Evolutionary conservation across 1,284 basidiomycete species (phyloP).

Genomic region (Trichosporon sp.): DNA sequence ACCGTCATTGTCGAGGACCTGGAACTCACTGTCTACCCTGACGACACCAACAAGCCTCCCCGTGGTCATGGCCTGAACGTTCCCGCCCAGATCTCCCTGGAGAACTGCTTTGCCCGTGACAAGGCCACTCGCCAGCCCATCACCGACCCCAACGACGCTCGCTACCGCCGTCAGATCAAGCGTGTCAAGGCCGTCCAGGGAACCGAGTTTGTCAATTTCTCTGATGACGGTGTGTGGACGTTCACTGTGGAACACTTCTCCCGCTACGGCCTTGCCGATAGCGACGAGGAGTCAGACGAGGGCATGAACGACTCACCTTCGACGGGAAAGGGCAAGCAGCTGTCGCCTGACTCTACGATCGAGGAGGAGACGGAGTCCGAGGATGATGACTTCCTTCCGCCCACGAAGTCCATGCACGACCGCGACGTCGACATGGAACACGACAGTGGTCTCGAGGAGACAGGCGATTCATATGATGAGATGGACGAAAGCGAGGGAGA

Average conservation of each 20-base stretch:
- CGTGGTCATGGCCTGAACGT: conserved; percentile 88
- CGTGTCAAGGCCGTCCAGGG: conserved; percentile 81
- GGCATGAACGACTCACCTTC: conserved; percentile 22
- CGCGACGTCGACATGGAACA: conserved; percentile 33
- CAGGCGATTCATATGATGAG: conserved; percentile 30
- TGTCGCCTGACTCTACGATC: not conserved
- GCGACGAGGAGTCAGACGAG: conserved; percentile 49
- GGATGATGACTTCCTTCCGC: conserved; percentile 49
- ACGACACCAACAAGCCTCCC: conserved; percentile 76
- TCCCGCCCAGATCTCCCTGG: conserved; percentile 74
- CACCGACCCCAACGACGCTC: conserved; percentile 76
- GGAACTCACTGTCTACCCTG: conserved; percentile 91
- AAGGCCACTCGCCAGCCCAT: conserved; percentile 89
- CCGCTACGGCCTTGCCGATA: conserved; percentile 55
- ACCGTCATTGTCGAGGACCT: conserved; percentile 87
- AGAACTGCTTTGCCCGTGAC: conserved; percentile 85
- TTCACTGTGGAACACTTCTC: conserved; percentile 91
- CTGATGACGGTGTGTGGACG: conserved; percentile 82
- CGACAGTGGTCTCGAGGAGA: conserved; percentile 39
- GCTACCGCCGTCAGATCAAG: conserved; percentile 75
- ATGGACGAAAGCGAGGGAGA: conserved; percentile 45
- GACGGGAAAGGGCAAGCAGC: conserved; percentile 25
- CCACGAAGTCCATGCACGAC: conserved; percentile 47
- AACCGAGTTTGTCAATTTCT: conserved; percentile 81
- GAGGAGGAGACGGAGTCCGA: conserved; percentile 24